Evolutionary conservation across 345 rosid species (phyloP), one percentile per base, ranked within the genome.

Genomic region (Eucalyptus caleyi): DNA sequence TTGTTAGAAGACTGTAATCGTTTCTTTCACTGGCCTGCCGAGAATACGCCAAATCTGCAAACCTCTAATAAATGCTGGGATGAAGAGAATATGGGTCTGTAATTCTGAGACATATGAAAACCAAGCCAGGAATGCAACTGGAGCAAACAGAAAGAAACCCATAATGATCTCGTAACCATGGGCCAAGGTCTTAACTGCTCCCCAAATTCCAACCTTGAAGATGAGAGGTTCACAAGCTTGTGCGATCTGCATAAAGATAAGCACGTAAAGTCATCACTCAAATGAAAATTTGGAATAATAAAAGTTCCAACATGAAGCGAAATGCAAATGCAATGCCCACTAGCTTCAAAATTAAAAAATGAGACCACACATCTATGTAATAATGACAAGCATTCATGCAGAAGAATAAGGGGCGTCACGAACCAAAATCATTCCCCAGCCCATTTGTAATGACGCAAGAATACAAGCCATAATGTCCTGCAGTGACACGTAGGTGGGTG

Each of bases 41-140:
- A 54, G 60, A 21, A 54, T 56, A 56, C 6, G 27, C 62, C 27
- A 56, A 92, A 98, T 98, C 92, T 97, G 99, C 89, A 97, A 94
- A 91, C 99, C 99, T 96, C 99, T 95, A 90, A 99, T 96, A 92
- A 97, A 98, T 23, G 99, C 99, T 92, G 97, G 99, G 96, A 96
- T 96, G 94, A 98, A 98, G 47, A 98, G 95, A 99, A 98, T 98
- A 62, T 99, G 99, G 21, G 99, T 98, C 91, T 98, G 99, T 89
- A 98, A 97, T 90, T 98, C 99, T 0, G 99, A 96, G 69, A 98
- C 98, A 85, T 96, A 98, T 5, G 99, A 99, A 89, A 98, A 98
- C 99, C 99, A 98, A 4, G 99, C 99, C 65, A 98, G 93, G 94
- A 98, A 98, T 42, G 99, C 99, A 65, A 98, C 99, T 8, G 99